Evolutionary conservation across 2,329 filamentous ascomycete genomes (phyloP).

Genomic region (Fusarium transvaalense): DNA sequence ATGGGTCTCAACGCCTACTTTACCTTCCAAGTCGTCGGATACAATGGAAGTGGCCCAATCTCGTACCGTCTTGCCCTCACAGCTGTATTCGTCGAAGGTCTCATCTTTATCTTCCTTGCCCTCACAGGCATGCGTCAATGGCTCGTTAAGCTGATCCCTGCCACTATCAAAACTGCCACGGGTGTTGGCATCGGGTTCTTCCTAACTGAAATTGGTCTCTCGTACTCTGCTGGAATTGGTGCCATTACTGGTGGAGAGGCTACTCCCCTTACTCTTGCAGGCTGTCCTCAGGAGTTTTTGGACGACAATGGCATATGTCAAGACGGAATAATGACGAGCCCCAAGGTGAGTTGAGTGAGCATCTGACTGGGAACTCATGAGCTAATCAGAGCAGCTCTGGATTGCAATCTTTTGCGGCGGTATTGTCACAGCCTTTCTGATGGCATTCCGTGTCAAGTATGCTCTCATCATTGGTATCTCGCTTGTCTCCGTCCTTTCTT

Average conservation of each 20-base stretch:
- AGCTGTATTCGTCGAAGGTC: conserved; percentile 73
- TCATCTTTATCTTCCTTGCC: conserved; percentile 73
- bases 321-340: conserved; percentile 78
- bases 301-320: conserved; percentile 63
- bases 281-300: conserved; percentile 72
- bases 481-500: conserved; percentile 79
- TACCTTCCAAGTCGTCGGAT: conserved; percentile 74
- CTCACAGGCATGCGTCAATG: conserved; percentile 79
- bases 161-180: conserved; percentile 74
- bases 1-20: conserved; percentile 79
- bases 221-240: conserved; percentile 86
- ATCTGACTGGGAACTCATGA: no score
- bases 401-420: conserved; percentile 86
- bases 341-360: conserved; percentile 64
- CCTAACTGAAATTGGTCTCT: conserved; percentile 73
- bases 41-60: conserved; percentile 67
- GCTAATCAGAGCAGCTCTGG: conserved; percentile 72
- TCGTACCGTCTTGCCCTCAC: conserved; percentile 72
- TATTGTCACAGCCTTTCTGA: conserved; percentile 82
- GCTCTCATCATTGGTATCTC: conserved; percentile 80
- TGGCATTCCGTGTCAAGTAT: conserved; percentile 81
- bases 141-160: conserved; percentile 75
- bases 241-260: conserved; percentile 74
- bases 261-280: conserved; percentile 82
- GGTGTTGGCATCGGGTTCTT: conserved; percentile 75